Base-by-base conservation (phyloP, 2,329 filamentous ascomycete species). In the Lachnellula occidentalis region DNA sequence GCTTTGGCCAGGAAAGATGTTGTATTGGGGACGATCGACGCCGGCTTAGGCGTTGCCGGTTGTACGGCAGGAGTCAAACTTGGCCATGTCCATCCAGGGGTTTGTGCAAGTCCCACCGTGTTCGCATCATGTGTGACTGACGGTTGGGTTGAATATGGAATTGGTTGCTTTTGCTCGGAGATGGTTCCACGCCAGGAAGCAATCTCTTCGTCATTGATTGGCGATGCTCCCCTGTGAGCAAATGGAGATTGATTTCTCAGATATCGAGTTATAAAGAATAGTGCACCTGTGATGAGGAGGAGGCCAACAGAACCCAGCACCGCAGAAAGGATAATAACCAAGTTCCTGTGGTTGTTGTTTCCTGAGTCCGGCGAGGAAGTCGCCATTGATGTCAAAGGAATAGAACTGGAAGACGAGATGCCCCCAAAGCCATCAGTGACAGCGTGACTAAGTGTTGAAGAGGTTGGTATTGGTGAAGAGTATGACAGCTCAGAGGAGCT, bases 201-300 rank as follows among this genome's bases (percentile, higher is more conserved):
- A 55, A 86, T 86, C 66, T 86, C 83, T 56, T 85, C 81, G 61
- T 86, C 83, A 58, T 79, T 76, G 56, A 86, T 83, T 12, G 83
- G 82, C 0, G 81, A 80, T 45, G 80, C 79, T 47, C 79, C 80
- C 49, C 82, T 73, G 49, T 74, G 73, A 60, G 80, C 74, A 53
- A 83, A 72, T 4, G 71, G 72, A 12, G 66, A 59, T 34, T 69
- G 69, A 24, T 59, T 52, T 51, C 45, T 54, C 8, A 56, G 58
- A 54, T 62, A 65, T 7, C 62, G 65, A 15, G 47, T 49, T 31
- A 57, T 12, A 36, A 67, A 60, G 34, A 62, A 64, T 21, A 62
- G 27, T 17, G 53, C 55, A 2, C 53, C 45, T 4, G 39, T 39
- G 48, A 67, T 51, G 11, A 66, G 43, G 24, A 64, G 15, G 9